Conservation (phyloP, 495 filamentous ascomycete species). For the Podospora pseudocomata region DNA sequence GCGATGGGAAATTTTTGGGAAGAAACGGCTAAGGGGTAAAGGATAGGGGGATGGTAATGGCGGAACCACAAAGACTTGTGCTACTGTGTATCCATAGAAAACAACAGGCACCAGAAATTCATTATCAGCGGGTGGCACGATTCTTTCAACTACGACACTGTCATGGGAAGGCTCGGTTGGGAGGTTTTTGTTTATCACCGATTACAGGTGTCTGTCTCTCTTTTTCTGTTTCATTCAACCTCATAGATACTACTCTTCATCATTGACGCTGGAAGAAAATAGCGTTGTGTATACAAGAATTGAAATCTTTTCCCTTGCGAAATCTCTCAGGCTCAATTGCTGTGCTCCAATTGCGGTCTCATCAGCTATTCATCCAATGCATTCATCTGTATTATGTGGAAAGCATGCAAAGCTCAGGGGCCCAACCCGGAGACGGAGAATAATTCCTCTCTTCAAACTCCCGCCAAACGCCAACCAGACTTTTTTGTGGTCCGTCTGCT, state of each 20-base stretch:
- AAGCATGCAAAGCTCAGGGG: not conserved
- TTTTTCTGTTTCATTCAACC: not conserved
- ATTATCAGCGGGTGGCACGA: not conserved
- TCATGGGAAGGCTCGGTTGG: not conserved
- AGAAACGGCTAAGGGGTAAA: not conserved
- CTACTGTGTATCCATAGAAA: slow-evolving; percentile 7
- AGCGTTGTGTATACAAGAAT: not conserved
- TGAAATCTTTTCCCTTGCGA: not conserved
- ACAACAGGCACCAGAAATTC: not conserved
- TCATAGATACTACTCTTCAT: not conserved
- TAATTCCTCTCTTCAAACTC: not conserved
- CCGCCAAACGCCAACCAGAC: too few relatives aligned
- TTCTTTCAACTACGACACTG: not conserved
- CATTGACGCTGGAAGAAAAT: not conserved
- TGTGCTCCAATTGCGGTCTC: too few relatives aligned
- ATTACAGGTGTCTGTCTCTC: not conserved
- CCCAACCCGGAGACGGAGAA: not conserved
- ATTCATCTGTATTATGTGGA: too few relatives aligned
- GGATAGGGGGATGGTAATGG: not conserved
- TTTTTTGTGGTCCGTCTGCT: not conserved
- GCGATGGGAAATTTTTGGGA: not conserved
- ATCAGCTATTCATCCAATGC: too few relatives aligned
- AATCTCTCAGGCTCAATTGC: too few relatives aligned
- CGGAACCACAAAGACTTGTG: not conserved
- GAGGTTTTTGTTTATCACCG: not conserved